Percentiles rank a stretch among this genome's conserved stretches.
These are phyloP conservation scores for Phalaenopsis aphrodite DNA, from an alignment of 106 monocot species.

Conservation along the genomic window DNA sequence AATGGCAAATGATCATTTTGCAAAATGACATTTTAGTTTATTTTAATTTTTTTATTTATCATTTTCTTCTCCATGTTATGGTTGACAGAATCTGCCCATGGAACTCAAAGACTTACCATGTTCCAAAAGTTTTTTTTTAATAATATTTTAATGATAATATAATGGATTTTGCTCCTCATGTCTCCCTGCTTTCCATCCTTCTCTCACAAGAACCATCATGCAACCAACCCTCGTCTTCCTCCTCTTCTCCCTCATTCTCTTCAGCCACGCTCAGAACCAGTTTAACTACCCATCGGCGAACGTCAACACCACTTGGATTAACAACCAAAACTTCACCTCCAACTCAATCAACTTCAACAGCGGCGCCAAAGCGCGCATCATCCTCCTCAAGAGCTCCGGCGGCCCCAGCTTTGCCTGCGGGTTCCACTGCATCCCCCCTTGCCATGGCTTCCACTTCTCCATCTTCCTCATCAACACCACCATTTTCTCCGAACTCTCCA, in stretches of 20 bases:
- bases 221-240: background rate
- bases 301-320: constrained; percentile 30
- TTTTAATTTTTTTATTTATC: too few species aligned
- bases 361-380: constrained; percentile 14
- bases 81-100: too few species aligned
- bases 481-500: constrained; percentile 4
- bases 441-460: constrained; percentile 31
- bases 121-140: too few species aligned
- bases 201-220: too few species aligned
- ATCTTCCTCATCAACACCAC: constrained; percentile 37
- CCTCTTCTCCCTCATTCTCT: background rate
- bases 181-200: too few species aligned
- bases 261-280: background rate
- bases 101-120: too few species aligned
- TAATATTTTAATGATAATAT: too few species aligned
- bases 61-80: too few species aligned
- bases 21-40: too few species aligned
- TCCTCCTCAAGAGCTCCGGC: constrained; percentile 26
- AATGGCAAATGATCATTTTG: too few species aligned
- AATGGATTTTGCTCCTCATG: too few species aligned
- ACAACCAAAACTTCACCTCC: constrained; percentile 10
- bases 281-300: constrained; percentile 24
- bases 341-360: constrained; percentile 5
- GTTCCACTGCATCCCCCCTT: constrained; percentile 27
- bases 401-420: constrained; percentile 31